Percentiles rank a stretch among this genome's conserved stretches.
Conservation (phyloP, 108 stramenopile species). For the Chaetoceros muelleri region DNA sequence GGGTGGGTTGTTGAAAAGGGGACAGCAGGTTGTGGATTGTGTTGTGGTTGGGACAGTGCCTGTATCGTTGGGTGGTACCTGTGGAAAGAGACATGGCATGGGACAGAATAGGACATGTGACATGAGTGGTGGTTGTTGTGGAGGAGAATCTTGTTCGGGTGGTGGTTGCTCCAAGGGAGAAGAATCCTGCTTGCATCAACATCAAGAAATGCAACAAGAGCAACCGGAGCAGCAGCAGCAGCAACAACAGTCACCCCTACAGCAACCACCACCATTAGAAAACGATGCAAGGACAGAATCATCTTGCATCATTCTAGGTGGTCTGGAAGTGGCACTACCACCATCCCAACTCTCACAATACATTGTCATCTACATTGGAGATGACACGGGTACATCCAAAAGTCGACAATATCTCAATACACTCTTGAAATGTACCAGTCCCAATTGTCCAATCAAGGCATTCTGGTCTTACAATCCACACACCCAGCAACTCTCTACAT, state of each 20-base stretch:
- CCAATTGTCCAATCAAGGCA: constrained; percentile 4
- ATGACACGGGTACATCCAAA: constrained; percentile 24
- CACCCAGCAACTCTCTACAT: constrained; percentile 13
- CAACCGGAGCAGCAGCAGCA: background rate
- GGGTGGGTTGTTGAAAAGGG: constrained; percentile 15
- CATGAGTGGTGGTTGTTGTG: constrained; percentile 4
- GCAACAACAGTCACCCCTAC: background rate
- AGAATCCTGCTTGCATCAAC: background rate
- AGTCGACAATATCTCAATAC: constrained; percentile 40
- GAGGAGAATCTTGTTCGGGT: constrained; percentile 1
- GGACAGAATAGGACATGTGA: constrained; percentile 1
- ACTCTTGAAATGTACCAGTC: constrained; percentile 38
- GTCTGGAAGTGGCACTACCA: constrained; percentile 54
- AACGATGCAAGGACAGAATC: background rate
- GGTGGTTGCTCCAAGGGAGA: background rate
- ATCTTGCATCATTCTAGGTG: constrained; percentile 40
- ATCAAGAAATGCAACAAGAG: background rate
- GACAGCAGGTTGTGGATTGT: constrained; percentile 1
- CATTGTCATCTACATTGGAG: constrained; percentile 68
- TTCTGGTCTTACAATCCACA: constrained; percentile 65
- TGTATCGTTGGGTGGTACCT: constrained; percentile 9
- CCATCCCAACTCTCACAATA: constrained; percentile 42
- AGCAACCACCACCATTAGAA: background rate
- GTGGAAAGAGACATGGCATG: background rate
- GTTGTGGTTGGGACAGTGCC: constrained; percentile 22